phyloP scores from a whole-genome alignment of 495 filamentous ascomycete genomes.

The Annulohypoxylon maeteangense region DNA sequence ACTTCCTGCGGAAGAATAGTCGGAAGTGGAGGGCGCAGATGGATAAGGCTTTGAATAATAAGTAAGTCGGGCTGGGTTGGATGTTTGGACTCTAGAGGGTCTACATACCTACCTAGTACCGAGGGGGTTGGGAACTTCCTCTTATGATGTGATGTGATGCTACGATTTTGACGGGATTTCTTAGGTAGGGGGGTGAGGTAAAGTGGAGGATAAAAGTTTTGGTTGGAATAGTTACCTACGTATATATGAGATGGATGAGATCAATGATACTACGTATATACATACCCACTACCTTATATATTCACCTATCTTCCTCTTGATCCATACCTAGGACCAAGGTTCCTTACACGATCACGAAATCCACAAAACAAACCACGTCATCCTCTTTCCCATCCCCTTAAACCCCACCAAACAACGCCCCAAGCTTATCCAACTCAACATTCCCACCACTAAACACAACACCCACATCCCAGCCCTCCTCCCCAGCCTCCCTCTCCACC shows the following conservation, averaged over 20 bases:
- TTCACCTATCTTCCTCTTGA: neutral
- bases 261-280: neutral
- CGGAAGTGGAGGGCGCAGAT: slow-evolving; percentile 75
- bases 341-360: neutral
- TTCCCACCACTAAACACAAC: slow-evolving; percentile 92
- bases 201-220: neutral
- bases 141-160: slow-evolving; percentile 18
- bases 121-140: neutral
- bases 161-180: neutral
- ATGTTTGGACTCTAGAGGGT: neutral
- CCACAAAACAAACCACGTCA: neutral
- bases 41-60: slow-evolving; percentile 57
- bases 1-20: slow-evolving; percentile 72
- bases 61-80: slow-evolving; percentile 4
- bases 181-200: neutral
- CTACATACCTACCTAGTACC: too few species aligned
- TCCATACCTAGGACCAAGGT: too few species aligned
- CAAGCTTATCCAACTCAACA: slow-evolving; percentile 82
- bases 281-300: neutral
- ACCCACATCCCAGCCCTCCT: slow-evolving; percentile 85
- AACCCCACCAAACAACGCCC: slow-evolving; percentile 70
- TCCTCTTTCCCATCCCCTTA: slow-evolving; percentile 12
- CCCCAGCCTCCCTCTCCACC: slow-evolving; percentile 76
- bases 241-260: neutral
- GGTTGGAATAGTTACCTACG: neutral